Evolutionary conservation across 257 asterid species (phyloP).

Genomic region (Cynanchum wilfordii): DNA sequence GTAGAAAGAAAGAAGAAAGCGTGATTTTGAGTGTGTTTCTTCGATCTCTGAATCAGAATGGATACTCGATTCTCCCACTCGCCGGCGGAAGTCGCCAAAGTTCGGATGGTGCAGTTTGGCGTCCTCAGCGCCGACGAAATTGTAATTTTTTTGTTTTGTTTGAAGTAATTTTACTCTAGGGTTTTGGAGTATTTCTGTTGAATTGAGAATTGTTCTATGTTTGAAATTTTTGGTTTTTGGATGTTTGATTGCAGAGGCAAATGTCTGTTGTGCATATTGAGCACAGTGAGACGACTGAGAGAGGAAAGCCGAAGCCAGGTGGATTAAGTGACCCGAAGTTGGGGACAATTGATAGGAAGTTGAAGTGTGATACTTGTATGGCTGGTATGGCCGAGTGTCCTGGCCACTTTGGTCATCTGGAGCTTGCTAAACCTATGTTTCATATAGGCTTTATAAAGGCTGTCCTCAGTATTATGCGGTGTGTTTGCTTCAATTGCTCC

Average conservation of each 20-base stretch:
- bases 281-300: constrained; percentile 92
- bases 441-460: constrained; percentile 93
- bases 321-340: constrained; percentile 85
- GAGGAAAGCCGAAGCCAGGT: constrained; percentile 92
- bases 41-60: constrained; percentile 31
- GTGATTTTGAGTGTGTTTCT: neutral
- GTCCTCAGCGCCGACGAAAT: constrained; percentile 93
- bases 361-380: constrained; percentile 99
- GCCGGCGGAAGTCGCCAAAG: constrained; percentile 95
- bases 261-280: constrained; percentile 97
- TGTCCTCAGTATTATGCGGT: constrained; percentile 77
- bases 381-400: constrained; percentile 98
- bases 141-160: constrained; percentile 30
- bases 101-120: constrained; percentile 83
- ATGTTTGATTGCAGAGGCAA: constrained; percentile 60
- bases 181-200: constrained; percentile 7
- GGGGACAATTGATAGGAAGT: constrained; percentile 91
- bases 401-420: constrained; percentile 97
- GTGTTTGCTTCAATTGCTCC: constrained; percentile 98
- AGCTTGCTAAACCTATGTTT: constrained; percentile 97
- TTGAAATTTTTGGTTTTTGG: neutral
- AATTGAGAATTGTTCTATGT: neutral
- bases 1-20: neutral
- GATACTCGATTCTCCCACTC: constrained; percentile 86
- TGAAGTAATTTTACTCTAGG: neutral